Percentiles rank a stretch among this genome's conserved stretches.
Conservation (phyloP, 371 early-diverging fungal genomes). For the Lichtheimia hyalospora region DNA sequence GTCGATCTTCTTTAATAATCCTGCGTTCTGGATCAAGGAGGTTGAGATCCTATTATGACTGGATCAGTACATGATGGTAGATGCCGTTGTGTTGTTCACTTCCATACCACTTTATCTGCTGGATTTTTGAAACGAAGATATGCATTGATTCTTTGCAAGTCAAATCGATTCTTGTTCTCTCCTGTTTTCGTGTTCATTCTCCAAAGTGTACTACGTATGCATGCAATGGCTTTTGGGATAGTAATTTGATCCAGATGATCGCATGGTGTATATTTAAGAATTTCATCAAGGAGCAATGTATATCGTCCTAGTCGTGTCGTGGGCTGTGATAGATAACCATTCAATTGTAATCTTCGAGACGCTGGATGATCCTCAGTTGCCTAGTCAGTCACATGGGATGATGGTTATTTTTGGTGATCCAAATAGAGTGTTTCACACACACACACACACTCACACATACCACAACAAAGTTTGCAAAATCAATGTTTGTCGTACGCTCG, state of each 20-base stretch:
- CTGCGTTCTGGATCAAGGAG: constrained; percentile 71
- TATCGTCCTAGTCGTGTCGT: constrained; percentile 88
- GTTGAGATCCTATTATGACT: constrained; percentile 59
- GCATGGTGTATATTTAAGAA: constrained; percentile 77
- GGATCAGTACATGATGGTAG: background rate
- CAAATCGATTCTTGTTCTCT: constrained; percentile 76
- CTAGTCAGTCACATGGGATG: background rate
- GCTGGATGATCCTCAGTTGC: constrained; percentile 66
- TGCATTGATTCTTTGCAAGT: constrained; percentile 48
- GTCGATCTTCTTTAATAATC: constrained; percentile 77
- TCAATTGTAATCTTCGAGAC: constrained; percentile 74
- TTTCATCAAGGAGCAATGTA: constrained; percentile 77
- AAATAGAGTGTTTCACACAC: background rate
- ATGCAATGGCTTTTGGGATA: constrained; percentile 62
- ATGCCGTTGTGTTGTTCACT: too few species aligned
- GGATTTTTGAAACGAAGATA: constrained; percentile 26
- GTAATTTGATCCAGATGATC: constrained; percentile 70
- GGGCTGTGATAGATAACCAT: constrained; percentile 80
- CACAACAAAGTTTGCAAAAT: constrained; percentile 72
- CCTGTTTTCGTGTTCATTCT: constrained; percentile 86
- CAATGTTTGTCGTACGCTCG: constrained; percentile 67
- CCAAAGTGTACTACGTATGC: constrained; percentile 66
- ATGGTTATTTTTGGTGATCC: background rate
- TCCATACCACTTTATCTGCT: constrained; percentile 64
- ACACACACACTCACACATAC: constrained; percentile 27